These are phyloP conservation scores for Podaxis pistillaris DNA, from an alignment of 768 basidiomycete genomes.

Conservation along the genomic window DNA sequence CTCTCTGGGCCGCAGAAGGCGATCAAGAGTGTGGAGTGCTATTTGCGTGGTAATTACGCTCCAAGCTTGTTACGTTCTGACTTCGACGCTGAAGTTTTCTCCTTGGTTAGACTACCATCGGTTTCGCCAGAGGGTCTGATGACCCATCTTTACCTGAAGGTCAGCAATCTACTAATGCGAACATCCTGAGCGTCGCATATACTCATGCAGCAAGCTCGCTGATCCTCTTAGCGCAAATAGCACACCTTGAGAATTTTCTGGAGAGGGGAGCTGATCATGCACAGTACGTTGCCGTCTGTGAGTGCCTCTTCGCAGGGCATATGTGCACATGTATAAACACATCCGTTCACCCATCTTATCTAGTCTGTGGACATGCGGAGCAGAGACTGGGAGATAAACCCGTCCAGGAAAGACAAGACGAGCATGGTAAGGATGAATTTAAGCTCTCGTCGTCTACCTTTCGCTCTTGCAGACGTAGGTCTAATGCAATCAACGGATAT, in stretches of 20 bases:
- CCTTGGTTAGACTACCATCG: background rate
- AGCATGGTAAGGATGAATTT: constrained; percentile 1
- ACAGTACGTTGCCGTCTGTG: background rate
- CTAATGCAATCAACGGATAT: background rate
- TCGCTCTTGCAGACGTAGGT: too few species aligned
- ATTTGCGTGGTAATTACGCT: background rate
- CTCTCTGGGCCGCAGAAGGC: background rate
- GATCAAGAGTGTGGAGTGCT: background rate
- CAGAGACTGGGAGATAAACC: background rate
- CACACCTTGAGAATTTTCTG: background rate
- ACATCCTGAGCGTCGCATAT: background rate
- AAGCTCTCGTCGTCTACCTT: background rate
- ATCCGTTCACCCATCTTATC: background rate
- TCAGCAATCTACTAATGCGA: background rate
- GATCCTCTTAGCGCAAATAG: background rate
- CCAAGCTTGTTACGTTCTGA: too few species aligned
- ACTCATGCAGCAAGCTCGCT: background rate
- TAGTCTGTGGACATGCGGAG: constrained; percentile 1
- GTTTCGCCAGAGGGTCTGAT: background rate
- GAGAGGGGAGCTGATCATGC: background rate
- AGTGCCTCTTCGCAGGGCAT: background rate
- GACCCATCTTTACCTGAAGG: background rate
- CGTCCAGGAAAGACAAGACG: background rate
- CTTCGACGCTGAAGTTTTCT: background rate
- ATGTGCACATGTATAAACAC: background rate